These are phyloP conservation scores for Hypoxylon perforatum DNA, from an alignment of 495 filamentous ascomycete genomes.

Conservation along the genomic window DNA sequence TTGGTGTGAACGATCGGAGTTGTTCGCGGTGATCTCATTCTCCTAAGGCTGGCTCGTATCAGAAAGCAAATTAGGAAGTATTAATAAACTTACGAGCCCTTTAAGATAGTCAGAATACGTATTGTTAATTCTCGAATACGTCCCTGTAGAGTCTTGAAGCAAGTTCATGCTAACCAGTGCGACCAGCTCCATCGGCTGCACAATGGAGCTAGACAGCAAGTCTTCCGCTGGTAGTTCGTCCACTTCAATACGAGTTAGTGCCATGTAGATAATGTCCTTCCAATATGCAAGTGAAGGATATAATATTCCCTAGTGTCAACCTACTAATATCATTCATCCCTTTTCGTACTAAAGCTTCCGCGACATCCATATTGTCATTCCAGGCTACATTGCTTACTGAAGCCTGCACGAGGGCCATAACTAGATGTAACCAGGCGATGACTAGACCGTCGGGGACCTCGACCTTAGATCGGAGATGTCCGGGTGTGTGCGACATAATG, in stretches of 20 bases:
- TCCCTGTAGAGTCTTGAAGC: conserved; percentile 43
- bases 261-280: background rate
- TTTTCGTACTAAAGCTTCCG: conserved; percentile 28
- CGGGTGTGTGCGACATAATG: conserved; percentile 34
- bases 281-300: background rate
- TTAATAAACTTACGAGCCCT: conserved; percentile 35
- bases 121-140: conserved; percentile 44
- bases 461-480: conserved; percentile 25
- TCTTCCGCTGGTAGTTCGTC: conserved; percentile 20
- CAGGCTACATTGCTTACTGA: conserved; percentile 24
- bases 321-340: conserved; percentile 34
- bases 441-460: conserved; percentile 44
- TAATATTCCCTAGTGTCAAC: conserved; percentile 12
- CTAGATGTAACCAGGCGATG: conserved; percentile 48
- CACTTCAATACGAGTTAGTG: conserved; percentile 20
- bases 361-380: conserved; percentile 31
- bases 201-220: conserved; percentile 45
- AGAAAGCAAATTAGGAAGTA: background rate
- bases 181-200: conserved; percentile 50
- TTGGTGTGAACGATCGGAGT: conserved; percentile 49
- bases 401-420: conserved; percentile 43
- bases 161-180: conserved; percentile 49
- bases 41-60: conserved; percentile 33
- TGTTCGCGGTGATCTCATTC: conserved; percentile 47
- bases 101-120: conserved; percentile 51